Evolutionary conservation across 2,329 filamentous ascomycete genomes (phyloP).

Genomic region (Lachnellula willkommii): DNA sequence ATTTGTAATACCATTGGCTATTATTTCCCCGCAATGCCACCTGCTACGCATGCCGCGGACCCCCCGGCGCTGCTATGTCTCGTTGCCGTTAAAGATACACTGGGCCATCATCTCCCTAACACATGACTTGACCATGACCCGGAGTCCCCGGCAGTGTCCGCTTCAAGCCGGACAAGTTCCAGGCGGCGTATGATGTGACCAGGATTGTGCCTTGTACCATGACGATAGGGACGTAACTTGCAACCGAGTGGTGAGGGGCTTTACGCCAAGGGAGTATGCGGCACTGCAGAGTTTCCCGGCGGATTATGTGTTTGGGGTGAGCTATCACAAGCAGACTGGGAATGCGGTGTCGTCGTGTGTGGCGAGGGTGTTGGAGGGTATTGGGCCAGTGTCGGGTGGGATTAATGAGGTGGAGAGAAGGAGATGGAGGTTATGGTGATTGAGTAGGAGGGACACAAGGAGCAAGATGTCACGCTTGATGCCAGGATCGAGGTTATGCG

Average conservation of each 20-base stretch:
- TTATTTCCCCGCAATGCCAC: too few species aligned
- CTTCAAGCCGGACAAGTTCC: conserved; percentile 3
- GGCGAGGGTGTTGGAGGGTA: conserved; percentile 40
- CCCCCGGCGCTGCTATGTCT: conserved; percentile 38
- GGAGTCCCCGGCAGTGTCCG: conserved; percentile 12
- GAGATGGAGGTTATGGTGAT: background rate
- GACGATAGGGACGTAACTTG: conserved; percentile 57
- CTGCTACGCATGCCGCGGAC: background rate
- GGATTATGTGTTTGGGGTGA: conserved; percentile 50
- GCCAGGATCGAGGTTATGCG: background rate
- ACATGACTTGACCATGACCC: conserved; percentile 38
- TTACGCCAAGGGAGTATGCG: conserved; percentile 64
- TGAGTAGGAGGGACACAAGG: background rate
- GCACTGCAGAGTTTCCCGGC: conserved; percentile 64
- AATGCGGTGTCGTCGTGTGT: conserved; percentile 69
- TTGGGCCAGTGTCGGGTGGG: conserved; percentile 33
- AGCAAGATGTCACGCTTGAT: background rate
- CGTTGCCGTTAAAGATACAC: conserved; percentile 38
- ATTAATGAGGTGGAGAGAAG: conserved; percentile 15
- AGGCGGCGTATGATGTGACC: conserved; percentile 41
- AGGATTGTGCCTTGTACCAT: conserved; percentile 51
- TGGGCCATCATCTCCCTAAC: conserved; percentile 22
- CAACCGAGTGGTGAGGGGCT: conserved; percentile 62
- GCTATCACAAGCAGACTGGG: conserved; percentile 59
- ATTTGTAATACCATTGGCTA: too few species aligned